Conservation (phyloP, 192 early-diverging fungal genomes). For the Coemansia sp. region DNA sequence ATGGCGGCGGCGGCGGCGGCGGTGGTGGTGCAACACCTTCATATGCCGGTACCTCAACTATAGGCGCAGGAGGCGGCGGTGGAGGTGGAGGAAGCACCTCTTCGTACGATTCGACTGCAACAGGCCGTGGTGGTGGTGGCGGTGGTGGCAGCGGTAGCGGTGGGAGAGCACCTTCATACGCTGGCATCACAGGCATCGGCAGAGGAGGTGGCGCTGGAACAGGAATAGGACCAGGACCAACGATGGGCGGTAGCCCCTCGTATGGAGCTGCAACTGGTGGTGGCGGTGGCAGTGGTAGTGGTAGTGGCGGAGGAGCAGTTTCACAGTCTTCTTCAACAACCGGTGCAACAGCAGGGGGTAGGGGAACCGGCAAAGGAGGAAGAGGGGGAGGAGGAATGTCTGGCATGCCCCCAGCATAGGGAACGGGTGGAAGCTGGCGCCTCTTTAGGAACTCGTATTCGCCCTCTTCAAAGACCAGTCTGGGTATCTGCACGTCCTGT, state of each 20-base stretch:
- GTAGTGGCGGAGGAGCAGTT: slow-evolving; percentile 14
- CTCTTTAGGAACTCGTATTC: slow-evolving; percentile 1
- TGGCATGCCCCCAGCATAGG: slow-evolving; percentile 16
- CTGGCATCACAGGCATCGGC: not conserved
- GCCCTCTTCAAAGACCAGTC: slow-evolving; percentile 18
- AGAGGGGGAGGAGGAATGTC: slow-evolving; percentile 1
- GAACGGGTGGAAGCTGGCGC: slow-evolving; percentile 22
- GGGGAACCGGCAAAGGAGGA: not conserved
- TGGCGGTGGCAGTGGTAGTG: not conserved
- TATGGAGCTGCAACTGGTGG: slow-evolving; percentile 12
- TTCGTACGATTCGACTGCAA: slow-evolving; percentile 4
- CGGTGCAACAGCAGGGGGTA: slow-evolving; percentile 6
- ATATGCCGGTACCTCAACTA: not conserved
- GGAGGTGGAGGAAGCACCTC: slow-evolving; percentile 5
- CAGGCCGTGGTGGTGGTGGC: slow-evolving; percentile 7
- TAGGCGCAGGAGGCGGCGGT: not conserved
- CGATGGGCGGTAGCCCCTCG: slow-evolving; percentile 15
- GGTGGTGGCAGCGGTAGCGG: slow-evolving; percentile 18
- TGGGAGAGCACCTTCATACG: slow-evolving; percentile 4
- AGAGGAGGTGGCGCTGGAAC: not conserved
- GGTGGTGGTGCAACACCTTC: slow-evolving; percentile 12
- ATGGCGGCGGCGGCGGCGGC: slow-evolving; percentile 16
- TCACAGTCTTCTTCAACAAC: slow-evolving; percentile 32
- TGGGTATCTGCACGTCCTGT: slow-evolving; percentile 13
- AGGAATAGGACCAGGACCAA: slow-evolving; percentile 6